Base-by-base conservation (phyloP, 164 flowering plant genomes). In the Pachysandra terminalis region DNA sequence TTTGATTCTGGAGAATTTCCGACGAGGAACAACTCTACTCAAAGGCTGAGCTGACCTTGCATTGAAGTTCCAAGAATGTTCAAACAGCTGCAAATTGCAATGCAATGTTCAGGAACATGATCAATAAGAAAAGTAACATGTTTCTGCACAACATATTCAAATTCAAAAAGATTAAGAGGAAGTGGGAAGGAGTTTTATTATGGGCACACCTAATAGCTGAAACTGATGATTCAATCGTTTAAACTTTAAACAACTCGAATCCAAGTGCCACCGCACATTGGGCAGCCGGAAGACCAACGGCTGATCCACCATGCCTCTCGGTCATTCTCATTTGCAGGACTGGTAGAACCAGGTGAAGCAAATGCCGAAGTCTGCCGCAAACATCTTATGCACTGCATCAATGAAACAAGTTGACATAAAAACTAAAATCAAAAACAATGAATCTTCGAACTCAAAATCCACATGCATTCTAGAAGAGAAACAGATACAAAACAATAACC, bases 191-290 rank as follows among this genome's bases (percentile, higher is more conserved):
- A 45, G n/a, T n/a, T n/a, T n/a, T n/a, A 45, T 23, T 16, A 27
- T 61, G 48, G 28, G 62, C 68, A 23, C 52, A 69, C 60, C 59
- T 54, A 1, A 28, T 22, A 59, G 28, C 61, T 27, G 67, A 40
- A 65, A 41, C 12, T 6, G 23, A 23, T 19, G 10, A 27, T 40
- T 24, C 9, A 77, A 49, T 37, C 67, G 26, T 70, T 81, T 89
- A n/a, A n/a, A n/a, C n/a, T n/a, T n/a, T n/a, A 94, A 51, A 87
- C 90, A 63, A 96, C 97, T 59, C 93, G 89, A 76, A 93, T 93
- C 99, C 99, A 96, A 14, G 97, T 81, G 68, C 98, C 99, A 37
- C 99, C 96, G 61, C 99, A 96, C 90, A 90, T 93, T 27, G 99
- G 99, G 72, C 99, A 96, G 23, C 97, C 88, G 75, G 80, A 83